Evolutionary conservation across 2,329 filamentous ascomycete species (phyloP).

Genomic region (Neonectria hederae): DNA sequence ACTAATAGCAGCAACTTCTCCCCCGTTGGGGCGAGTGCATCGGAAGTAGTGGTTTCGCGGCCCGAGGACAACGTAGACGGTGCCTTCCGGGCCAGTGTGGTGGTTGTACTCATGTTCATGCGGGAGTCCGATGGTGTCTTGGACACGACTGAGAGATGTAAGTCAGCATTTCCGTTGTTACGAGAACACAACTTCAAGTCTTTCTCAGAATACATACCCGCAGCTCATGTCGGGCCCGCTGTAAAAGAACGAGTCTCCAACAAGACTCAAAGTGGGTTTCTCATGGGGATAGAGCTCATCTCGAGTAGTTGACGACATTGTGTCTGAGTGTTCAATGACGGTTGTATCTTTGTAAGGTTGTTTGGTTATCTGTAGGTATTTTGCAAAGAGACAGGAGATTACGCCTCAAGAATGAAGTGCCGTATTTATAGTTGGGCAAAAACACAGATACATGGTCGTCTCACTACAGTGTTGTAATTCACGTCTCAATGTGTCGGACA

Average conservation of each 20-base stretch:
- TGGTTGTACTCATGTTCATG: slow-evolving; percentile 21
- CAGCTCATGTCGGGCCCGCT: slow-evolving; percentile 32
- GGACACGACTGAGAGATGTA: slow-evolving; percentile 14
- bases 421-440: slow-evolving; percentile 9
- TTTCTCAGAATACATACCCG: slow-evolving; percentile 23
- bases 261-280: slow-evolving; percentile 29
- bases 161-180: neutral
- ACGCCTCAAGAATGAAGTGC: neutral
- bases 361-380: neutral
- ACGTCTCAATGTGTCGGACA: slow-evolving; percentile 4
- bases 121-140: neutral
- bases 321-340: neutral
- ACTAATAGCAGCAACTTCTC: slow-evolving; percentile 30
- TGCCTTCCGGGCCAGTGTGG: slow-evolving; percentile 6
- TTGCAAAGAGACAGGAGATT: neutral
- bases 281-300: slow-evolving; percentile 27
- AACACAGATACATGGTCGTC: neutral
- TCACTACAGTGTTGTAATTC: neutral
- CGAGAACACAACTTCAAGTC: neutral
- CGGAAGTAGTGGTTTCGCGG: slow-evolving; percentile 32
- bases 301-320: neutral
- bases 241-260: slow-evolving; percentile 34
- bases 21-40: slow-evolving; percentile 28
- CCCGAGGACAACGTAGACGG: slow-evolving; percentile 35
- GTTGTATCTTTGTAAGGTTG: slow-evolving; percentile 3